Percentiles rank a stretch among this genome's conserved stretches.
These are phyloP conservation scores for Trichophyton schoenleinii DNA, from an alignment of 2,329 filamentous ascomycete genomes.

Conservation along the genomic window DNA sequence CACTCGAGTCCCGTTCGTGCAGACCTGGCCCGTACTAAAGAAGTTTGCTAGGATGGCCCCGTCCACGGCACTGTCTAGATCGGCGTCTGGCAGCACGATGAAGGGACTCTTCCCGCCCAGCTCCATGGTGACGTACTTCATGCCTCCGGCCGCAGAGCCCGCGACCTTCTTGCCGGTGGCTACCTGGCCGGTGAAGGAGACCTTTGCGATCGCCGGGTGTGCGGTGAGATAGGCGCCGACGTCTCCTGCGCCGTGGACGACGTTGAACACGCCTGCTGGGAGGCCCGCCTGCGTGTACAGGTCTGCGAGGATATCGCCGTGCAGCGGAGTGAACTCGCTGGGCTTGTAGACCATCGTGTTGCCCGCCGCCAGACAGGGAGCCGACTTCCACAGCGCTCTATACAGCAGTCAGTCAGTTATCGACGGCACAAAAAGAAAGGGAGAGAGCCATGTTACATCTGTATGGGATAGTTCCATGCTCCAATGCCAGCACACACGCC, in stretches of 20 bases:
- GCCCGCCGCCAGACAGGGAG: slow-evolving; percentile 69
- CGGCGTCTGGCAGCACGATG: slow-evolving; percentile 66
- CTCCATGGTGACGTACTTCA: slow-evolving; percentile 91
- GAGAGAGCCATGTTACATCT: too few relatives aligned
- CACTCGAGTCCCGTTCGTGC: slow-evolving; percentile 82
- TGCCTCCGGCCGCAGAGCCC: slow-evolving; percentile 56
- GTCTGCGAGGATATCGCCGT: slow-evolving; percentile 60
- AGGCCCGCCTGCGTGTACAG: slow-evolving; percentile 69
- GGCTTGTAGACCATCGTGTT: slow-evolving; percentile 90
- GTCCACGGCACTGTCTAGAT: slow-evolving; percentile 68
- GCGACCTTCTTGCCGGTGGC: slow-evolving; percentile 73
- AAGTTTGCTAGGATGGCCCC: slow-evolving; percentile 92
- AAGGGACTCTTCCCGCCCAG: slow-evolving; percentile 76
- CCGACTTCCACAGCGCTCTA: slow-evolving; percentile 71
- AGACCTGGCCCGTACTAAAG: slow-evolving; percentile 81
- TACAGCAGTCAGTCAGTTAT: background rate
- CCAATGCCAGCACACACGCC: slow-evolving; percentile 80
- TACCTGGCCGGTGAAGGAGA: slow-evolving; percentile 82
- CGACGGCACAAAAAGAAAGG: too few relatives aligned
- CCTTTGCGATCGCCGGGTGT: slow-evolving; percentile 64
- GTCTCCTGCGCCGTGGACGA: slow-evolving; percentile 67
- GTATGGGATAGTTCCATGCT: slow-evolving; percentile 86
- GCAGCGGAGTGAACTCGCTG: slow-evolving; percentile 75
- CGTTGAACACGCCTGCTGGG: slow-evolving; percentile 74
- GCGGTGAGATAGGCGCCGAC: slow-evolving; percentile 63